Base-by-base conservation (phyloP, 495 filamentous ascomycete genomes). In the Neurospora sp. region DNA sequence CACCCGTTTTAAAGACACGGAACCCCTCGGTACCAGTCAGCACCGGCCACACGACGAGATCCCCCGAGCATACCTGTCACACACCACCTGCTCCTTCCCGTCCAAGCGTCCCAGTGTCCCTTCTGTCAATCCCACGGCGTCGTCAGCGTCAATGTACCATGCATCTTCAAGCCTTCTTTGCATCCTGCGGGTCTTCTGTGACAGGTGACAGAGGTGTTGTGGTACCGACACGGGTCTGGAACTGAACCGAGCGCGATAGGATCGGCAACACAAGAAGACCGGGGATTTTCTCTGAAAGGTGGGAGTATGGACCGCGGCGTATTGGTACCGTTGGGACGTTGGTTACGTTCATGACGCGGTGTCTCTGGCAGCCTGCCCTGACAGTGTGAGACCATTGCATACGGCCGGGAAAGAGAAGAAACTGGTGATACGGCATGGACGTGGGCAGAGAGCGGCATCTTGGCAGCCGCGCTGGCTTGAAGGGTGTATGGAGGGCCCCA, bases 11-110 rank as follows among this genome's bases (percentile, higher is more conserved):
- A 71, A 75, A 37, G 73, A 39, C 27, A 72, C 71, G 73, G 72
- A 92, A 78, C 1, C 89, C 90, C 65, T 91, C 87, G n/a, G 91
- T 83, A 69, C 76, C 75, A 40, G 73, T 38, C 39, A 75, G 72
- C n/a, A 74, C 74, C 35, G 74, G 74, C 73, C 70, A 16, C 87
- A 48, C 91, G 77, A 44, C 92, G 82, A 92, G 84, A 14, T 72
- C 73, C 92, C 92, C 40, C 77, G 71, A 1, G 85, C 87, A 69
- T 88, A 88, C 12, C 85, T 79, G 77, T 92, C 89, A 78, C 92
- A 92, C 89, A 89, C 92, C 16, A 89, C 85, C 78, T 93, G 89
- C 1, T 90, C 90, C 74, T 91, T 91, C 39, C 90, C 79, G 69
- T 81, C 75, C 6, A 82, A 65, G 38, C n/a, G 69, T 75, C 45